phyloP scores from a whole-genome alignment of 1,139 yeast species.

The Trichomonascaceae sp. region DNA sequence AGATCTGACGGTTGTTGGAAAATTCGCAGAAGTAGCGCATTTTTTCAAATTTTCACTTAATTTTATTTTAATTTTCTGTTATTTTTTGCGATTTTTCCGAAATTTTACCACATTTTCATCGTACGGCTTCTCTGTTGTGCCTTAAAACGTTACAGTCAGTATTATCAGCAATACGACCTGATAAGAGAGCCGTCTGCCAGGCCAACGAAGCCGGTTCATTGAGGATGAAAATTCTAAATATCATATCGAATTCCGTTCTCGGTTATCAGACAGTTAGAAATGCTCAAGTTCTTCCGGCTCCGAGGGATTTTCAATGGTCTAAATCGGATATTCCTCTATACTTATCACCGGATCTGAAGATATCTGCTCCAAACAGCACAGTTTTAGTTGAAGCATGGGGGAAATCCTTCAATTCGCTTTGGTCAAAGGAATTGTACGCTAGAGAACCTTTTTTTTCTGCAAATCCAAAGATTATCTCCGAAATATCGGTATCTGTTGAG shows the following conservation, averaged over 20 bases:
- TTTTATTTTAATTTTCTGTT: no score
- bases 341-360: neutral
- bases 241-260: neutral
- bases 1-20: no score
- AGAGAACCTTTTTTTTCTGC: neutral
- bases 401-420: neutral
- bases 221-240: neutral
- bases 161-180: neutral
- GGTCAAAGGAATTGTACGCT: constrained; percentile 3
- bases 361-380: constrained; percentile 3
- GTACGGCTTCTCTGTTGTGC: neutral
- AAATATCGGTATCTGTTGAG: constrained; percentile 17
- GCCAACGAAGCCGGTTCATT: no score
- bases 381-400: constrained; percentile 7
- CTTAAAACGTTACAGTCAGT: neutral
- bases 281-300: constrained; percentile 9
- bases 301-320: constrained; percentile 3
- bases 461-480: neutral
- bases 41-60: no score
- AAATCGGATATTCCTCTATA: constrained; percentile 1
- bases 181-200: neutral
- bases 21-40: no score
- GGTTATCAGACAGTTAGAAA: neutral
- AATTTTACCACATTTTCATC: neutral
- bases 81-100: neutral